Evolutionary conservation across 2,329 filamentous ascomycete species (phyloP).

Genomic region (Fusarium sp.): DNA sequence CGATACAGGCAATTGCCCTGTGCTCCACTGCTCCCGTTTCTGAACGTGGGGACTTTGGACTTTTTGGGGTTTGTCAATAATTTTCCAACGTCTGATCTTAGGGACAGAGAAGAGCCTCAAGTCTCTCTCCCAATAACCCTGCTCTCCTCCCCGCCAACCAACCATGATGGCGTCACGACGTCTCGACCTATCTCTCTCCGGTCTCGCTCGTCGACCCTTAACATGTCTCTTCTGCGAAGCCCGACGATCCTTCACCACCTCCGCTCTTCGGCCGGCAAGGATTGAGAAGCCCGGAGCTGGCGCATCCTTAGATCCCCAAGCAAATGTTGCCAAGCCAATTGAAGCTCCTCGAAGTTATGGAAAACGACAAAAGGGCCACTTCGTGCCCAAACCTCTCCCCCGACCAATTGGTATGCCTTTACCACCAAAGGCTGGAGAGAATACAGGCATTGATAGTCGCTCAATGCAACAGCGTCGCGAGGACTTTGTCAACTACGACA

Average conservation of each 20-base stretch:
- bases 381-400: conserved; percentile 69
- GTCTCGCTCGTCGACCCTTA: conserved; percentile 51
- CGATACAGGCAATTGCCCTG: conserved; percentile 36
- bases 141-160: conserved; percentile 14
- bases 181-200: conserved; percentile 48
- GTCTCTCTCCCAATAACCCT: conserved; percentile 2
- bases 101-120: conserved; percentile 21
- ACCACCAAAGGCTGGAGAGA: conserved; percentile 82
- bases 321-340: conserved; percentile 60
- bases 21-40: conserved; percentile 32
- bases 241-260: conserved; percentile 61
- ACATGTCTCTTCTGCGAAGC: conserved; percentile 65
- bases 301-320: conserved; percentile 54
- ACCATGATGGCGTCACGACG: conserved; percentile 50
- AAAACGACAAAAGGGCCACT: conserved; percentile 62
- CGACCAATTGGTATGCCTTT: conserved; percentile 85
- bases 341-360: conserved; percentile 71
- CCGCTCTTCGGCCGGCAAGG: conserved; percentile 52
- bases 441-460: conserved; percentile 79
- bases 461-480: conserved; percentile 75
- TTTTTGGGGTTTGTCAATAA: conserved; percentile 16
- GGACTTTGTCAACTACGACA: conserved; percentile 87
- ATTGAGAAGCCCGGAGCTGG: conserved; percentile 53
- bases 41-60: conserved; percentile 16
- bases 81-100: conserved; percentile 35